Conservation (phyloP, 306 rosid species). For the Dicorynia guianensis region DNA sequence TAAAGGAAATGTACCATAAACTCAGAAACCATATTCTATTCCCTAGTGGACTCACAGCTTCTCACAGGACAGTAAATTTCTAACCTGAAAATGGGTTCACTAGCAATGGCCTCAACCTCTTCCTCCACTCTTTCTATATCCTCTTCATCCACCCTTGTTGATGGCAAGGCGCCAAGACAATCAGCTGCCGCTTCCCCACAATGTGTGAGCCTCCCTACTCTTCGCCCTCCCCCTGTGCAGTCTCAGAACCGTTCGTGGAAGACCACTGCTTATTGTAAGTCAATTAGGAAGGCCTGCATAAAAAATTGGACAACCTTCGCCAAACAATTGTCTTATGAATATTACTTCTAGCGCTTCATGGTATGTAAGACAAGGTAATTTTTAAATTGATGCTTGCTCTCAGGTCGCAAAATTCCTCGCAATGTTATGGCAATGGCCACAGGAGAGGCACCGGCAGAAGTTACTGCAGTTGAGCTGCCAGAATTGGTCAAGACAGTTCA, state of each 20-base stretch:
- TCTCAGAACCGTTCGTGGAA: slow-evolving; percentile 72
- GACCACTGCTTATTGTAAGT: slow-evolving; percentile 72
- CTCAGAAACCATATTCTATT: slow-evolving; percentile 26
- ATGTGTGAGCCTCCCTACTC: slow-evolving; percentile 74
- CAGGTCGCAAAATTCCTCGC: slow-evolving; percentile 79
- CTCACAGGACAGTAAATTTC: slow-evolving; percentile 35
- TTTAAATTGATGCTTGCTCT: slow-evolving; percentile 1
- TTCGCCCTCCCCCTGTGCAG: slow-evolving; percentile 61
- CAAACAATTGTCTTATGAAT: neutral
- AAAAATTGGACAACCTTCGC: neutral
- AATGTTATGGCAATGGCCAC: slow-evolving; percentile 80
- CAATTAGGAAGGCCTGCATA: slow-evolving; percentile 2
- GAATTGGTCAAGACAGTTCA: slow-evolving; percentile 73
- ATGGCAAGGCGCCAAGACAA: slow-evolving; percentile 66
- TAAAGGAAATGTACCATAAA: slow-evolving; percentile 35
- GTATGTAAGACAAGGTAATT: neutral
- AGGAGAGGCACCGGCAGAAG: slow-evolving; percentile 72
- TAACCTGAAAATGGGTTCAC: slow-evolving; percentile 35
- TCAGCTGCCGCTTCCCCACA: slow-evolving; percentile 65
- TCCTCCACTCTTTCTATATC: slow-evolving; percentile 73
- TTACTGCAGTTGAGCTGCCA: slow-evolving; percentile 66
- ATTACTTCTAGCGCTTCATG: neutral
- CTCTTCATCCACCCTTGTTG: slow-evolving; percentile 69
- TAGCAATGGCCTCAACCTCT: slow-evolving; percentile 75
- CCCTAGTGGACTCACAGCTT: slow-evolving; percentile 31